Percentiles rank a stretch among this genome's conserved stretches.
These are phyloP conservation scores for Vitellaria paradoxa DNA, from an alignment of 179 eudicot genomes.

Conservation along the genomic window DNA sequence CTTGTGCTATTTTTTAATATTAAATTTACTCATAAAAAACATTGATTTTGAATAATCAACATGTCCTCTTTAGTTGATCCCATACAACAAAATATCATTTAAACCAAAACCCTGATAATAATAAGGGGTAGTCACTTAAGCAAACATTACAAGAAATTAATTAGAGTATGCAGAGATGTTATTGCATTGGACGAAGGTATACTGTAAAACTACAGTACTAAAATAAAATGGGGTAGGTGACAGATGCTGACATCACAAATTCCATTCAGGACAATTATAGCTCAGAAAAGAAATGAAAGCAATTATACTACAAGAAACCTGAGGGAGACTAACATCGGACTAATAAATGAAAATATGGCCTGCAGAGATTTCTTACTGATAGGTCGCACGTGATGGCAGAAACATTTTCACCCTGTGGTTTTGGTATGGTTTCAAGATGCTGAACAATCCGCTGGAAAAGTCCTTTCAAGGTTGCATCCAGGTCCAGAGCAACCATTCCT, in stretches of 20 bases:
- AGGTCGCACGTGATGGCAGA: conserved; percentile 89
- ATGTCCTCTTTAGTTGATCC: background rate
- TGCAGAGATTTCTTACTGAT: conserved; percentile 57
- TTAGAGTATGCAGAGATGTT: background rate
- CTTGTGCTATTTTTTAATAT: too few relatives aligned
- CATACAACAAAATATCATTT: background rate
- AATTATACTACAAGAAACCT: conserved; percentile 6
- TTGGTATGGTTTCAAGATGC: conserved; percentile 93
- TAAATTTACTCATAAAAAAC: too few relatives aligned
- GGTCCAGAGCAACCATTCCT: conserved; percentile 98
- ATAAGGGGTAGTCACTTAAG: background rate
- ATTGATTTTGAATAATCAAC: too few relatives aligned
- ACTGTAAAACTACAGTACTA: too few relatives aligned
- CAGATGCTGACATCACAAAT: background rate
- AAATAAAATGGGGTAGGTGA: background rate
- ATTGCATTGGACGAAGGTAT: too few relatives aligned
- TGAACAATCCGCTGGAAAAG: conserved; percentile 87
- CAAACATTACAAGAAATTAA: background rate
- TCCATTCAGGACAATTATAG: background rate
- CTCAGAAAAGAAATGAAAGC: background rate
- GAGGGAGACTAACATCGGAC: background rate
- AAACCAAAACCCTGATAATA: background rate
- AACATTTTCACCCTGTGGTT: conserved; percentile 93
- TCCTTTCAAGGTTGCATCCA: conserved; percentile 76
- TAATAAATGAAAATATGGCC: background rate